Base-by-base conservation (phyloP, 2,329 filamentous ascomycete species). In the Cadophora malorum region DNA sequence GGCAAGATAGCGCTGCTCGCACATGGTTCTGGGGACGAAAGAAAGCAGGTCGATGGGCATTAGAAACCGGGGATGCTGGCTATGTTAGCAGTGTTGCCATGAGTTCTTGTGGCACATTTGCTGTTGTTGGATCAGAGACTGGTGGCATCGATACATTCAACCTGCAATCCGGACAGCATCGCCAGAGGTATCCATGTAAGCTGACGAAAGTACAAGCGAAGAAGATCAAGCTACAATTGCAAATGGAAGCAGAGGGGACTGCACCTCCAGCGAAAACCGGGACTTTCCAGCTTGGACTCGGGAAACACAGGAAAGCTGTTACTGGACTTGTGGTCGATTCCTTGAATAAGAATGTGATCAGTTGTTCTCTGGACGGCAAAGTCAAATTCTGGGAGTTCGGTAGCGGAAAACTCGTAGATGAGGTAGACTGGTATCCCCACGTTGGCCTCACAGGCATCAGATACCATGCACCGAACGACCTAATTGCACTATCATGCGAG, bases 11-110 rank as follows among this genome's bases (percentile, higher is more conserved):
- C 55, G 92, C 88, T 76, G 96, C 94, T 21, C 88, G 96, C 64
- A 98, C 96, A 1, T 99, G 96, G 96, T 97, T 97, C 80, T 98
- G 96, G 94, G 96, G 95, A 6, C 90, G 93, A 66, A 97, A 96
- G 80, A 90, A 91, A 74, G 94, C 96, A 60, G 96, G 96, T 12
- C 86, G 96, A 71, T 99, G 96, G 96, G 91, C 92, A 0, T 93
- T 99, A 73, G 89, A 92, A 72, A 97, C 94, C 0, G 87, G 91
- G 50, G 96, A 99, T 79, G 87, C 88, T 21, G 86, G 88, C n/a
- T 87, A 93, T 75, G 95, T 97, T 68, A 88, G 91, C 71, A 95
- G 92, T 64, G 93, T 99, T 23, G 88, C 94, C 12, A 91, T 99
- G 69, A 97, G 93, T 64, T 87, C 93, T 0, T 99, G 96, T 75